phyloP scores from a whole-genome alignment of 2,329 filamentous ascomycete species.

The Gaeumannomyces sp. region DNA sequence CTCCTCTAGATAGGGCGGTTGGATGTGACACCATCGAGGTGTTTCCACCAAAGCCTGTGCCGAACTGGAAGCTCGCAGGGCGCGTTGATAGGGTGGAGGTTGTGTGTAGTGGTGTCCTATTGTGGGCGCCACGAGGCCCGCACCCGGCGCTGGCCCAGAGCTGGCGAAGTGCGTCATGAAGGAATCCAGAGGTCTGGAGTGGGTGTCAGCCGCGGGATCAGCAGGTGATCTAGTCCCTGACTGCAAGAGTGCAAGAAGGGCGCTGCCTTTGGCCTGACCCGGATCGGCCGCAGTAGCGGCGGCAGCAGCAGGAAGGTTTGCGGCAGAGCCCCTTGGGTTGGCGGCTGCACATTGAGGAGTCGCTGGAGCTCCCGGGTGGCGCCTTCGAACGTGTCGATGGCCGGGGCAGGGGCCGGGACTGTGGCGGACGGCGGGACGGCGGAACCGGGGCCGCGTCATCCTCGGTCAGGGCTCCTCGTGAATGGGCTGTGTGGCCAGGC shows the following conservation, averaged over 20 bases:
- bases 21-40: not conserved
- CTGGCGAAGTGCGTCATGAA: not conserved
- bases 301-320: slow-evolving; percentile 16
- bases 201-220: not conserved
- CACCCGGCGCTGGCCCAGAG: too few species aligned
- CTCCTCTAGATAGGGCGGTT: slow-evolving; percentile 19
- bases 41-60: not conserved
- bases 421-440: not conserved
- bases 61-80: not conserved
- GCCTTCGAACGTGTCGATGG: slow-evolving; percentile 41
- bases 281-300: slow-evolving; percentile 15
- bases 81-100: not conserved
- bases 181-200: not conserved
- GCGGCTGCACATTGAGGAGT: slow-evolving; percentile 49
- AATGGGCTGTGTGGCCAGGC: slow-evolving; percentile 37
- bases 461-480: slow-evolving; percentile 55
- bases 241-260: slow-evolving; percentile 49
- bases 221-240: not conserved
- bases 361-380: slow-evolving; percentile 48
- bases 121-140: too few species aligned
- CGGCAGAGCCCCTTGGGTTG: slow-evolving; percentile 41
- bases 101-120: not conserved
- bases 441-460: slow-evolving; percentile 41
- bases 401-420: slow-evolving; percentile 21
- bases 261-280: slow-evolving; percentile 39